Base-by-base conservation (phyloP, 164 flowering plant species). In the Liriodendron chinense region DNA sequence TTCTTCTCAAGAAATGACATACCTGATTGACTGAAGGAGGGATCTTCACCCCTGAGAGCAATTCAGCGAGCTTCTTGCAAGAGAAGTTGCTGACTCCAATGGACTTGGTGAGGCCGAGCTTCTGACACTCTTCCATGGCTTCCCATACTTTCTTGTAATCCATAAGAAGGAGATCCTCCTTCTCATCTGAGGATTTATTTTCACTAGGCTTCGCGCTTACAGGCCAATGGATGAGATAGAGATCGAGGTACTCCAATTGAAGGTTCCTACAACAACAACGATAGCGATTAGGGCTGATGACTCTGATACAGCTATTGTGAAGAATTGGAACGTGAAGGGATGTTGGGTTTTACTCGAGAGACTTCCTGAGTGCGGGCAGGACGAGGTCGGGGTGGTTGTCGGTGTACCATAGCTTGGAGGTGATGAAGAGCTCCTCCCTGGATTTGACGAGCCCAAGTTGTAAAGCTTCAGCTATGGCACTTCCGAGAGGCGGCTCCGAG, bases 351-450 rank as follows among this genome's bases (percentile, higher is more conserved):
- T 80, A 67, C 18, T 28, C n/a, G 70, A 79, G n/a, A n/a, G n/a
- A n/a, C n/a, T n/a, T n/a, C n/a, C n/a, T n/a, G n/a, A n/a, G n/a
- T n/a, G n/a, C n/a, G n/a, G n/a, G n/a, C n/a, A n/a, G n/a, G n/a
- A n/a, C n/a, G n/a, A n/a, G n/a, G n/a, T n/a, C n/a, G n/a, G n/a
- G n/a, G n/a, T n/a, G n/a, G n/a, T n/a, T n/a, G n/a, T n/a, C n/a
- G n/a, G n/a, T n/a, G n/a, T n/a, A 72, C 85, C 85, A 80, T n/a
- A 86, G 56, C 75, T 86, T 86, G 26, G 89, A 75, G 1, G 89
- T 86, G 68, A 86, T 75, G 76, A 83, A 86, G 13, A 86, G 47
- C 43, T 83, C 85, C 0, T 72, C 72, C 0, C 87, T 71, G 2
- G 74, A 70, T 50, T 80, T 73, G 72, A 86, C 72, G 12, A 84